Evolutionary conservation across 2,329 filamentous ascomycete genomes (phyloP).

Genomic region (Curvularia eragrostidis): DNA sequence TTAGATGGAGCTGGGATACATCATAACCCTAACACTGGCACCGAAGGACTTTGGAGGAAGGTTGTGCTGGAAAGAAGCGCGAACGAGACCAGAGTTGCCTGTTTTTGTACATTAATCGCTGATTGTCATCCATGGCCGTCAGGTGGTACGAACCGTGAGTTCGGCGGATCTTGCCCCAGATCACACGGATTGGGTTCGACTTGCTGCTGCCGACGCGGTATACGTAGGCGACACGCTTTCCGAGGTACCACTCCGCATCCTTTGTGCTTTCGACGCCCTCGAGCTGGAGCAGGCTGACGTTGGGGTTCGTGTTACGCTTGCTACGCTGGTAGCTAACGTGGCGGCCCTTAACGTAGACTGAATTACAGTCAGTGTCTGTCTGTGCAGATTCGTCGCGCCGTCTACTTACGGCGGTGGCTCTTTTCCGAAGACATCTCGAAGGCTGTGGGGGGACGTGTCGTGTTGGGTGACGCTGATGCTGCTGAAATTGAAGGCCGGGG

Average conservation of each 20-base stretch:
- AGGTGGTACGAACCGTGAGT: constrained; percentile 68
- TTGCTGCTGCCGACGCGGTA: constrained; percentile 93
- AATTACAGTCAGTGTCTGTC: background rate
- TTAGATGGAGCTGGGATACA: constrained; percentile 68
- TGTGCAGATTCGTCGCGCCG: background rate
- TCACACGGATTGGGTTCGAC: constrained; percentile 67
- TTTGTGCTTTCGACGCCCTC: constrained; percentile 91
- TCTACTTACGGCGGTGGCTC: constrained; percentile 20
- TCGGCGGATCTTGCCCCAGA: constrained; percentile 96
- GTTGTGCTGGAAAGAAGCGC: constrained; percentile 92
- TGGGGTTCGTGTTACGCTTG: constrained; percentile 58
- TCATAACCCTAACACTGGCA: constrained; percentile 87
- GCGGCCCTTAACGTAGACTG: constrained; percentile 71
- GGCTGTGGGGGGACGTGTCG: constrained; percentile 6
- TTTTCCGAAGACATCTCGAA: constrained; percentile 18
- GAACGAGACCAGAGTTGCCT: constrained; percentile 94
- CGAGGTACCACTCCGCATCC: constrained; percentile 93
- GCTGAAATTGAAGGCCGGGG: constrained; percentile 10
- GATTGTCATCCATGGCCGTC: constrained; percentile 42
- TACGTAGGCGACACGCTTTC: constrained; percentile 97
- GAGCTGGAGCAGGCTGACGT: constrained; percentile 93
- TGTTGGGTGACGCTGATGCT: constrained; percentile 3
- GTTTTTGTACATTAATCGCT: constrained; percentile 51
- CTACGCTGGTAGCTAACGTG: constrained; percentile 96
- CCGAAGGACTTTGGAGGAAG: constrained; percentile 80